These are phyloP conservation scores for Chlamydomonas eustigma DNA, from an alignment of 139 green algal genomes.

Conservation along the genomic window DNA sequence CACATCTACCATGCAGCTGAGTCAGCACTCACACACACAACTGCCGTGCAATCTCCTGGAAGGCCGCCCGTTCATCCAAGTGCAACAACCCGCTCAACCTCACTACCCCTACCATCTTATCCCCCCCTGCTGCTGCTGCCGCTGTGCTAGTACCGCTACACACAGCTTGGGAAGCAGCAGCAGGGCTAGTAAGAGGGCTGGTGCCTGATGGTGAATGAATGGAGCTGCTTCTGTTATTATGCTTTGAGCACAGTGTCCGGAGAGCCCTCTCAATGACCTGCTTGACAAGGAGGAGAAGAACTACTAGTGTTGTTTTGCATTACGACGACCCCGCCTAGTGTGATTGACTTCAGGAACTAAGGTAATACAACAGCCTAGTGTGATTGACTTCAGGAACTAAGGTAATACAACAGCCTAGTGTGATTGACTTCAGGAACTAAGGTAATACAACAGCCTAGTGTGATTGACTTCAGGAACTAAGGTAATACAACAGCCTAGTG, in stretches of 20 bases:
- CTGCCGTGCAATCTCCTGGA: slow-evolving; percentile 69
- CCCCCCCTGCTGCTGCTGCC: neutral
- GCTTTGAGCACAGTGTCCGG: slow-evolving; percentile 14
- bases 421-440: no score
- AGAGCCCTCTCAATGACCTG: slow-evolving; percentile 55
- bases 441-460: no score
- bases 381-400: no score
- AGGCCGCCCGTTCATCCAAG: slow-evolving; percentile 63
- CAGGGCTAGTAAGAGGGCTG: neutral
- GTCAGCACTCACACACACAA: slow-evolving; percentile 53
- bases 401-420: no score
- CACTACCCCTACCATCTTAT: slow-evolving; percentile 61
- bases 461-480: no score
- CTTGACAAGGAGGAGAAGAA: no score
- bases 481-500: no score
- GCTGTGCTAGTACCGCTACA: neutral
- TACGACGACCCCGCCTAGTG: no score
- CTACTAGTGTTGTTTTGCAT: no score
- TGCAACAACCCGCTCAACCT: slow-evolving; percentile 66
- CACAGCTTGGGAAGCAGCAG: neutral
- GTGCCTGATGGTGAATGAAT: neutral
- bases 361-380: no score
- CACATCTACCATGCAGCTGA: neutral
- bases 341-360: no score
- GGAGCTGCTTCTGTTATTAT: slow-evolving; percentile 25